A percentile compares a stretch with the other conserved stretches of the same genome.
Evolutionary conservation across 129 eudicot genomes (phyloP).

Genomic region (Artemisia annua): DNA sequence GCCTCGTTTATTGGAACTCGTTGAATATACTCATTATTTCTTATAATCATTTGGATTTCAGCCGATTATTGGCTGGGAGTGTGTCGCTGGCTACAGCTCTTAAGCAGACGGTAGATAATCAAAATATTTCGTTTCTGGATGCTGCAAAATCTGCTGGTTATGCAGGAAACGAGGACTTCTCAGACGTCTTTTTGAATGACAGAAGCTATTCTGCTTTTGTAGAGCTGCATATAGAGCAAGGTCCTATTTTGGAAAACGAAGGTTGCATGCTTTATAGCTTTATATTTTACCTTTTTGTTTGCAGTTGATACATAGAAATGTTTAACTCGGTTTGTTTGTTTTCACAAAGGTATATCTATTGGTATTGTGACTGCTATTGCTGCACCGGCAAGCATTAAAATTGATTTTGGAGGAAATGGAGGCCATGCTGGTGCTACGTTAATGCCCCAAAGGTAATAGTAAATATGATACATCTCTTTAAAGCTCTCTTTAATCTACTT

Average conservation of each 20-base stretch:
- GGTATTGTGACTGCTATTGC: constrained; percentile 99
- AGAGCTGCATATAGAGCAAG: constrained; percentile 97
- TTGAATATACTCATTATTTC: neutral
- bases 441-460: constrained; percentile 76
- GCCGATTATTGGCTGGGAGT: constrained; percentile 95
- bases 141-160: constrained; percentile 90
- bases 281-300: constrained; percentile 4
- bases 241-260: constrained; percentile 90
- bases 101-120: constrained; percentile 63
- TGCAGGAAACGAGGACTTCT: constrained; percentile 51
- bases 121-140: constrained; percentile 77
- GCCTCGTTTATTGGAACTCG: neutral
- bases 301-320: neutral
- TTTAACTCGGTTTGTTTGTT: neutral
- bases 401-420: constrained; percentile 92
- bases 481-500: neutral
- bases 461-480: neutral
- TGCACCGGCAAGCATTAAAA: constrained; percentile 97
- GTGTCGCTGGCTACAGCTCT: constrained; percentile 66
- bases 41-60: constrained; percentile 40
- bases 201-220: constrained; percentile 80
- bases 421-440: constrained; percentile 97
- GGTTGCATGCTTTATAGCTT: constrained; percentile 39
- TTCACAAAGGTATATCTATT: constrained; percentile 52
- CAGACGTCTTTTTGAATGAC: constrained; percentile 50